Percentiles rank a stretch among this genome's conserved stretches.
Evolutionary conservation across 768 basidiomycete species (phyloP).

Genomic region (Erythrobasidium yunnanense): DNA sequence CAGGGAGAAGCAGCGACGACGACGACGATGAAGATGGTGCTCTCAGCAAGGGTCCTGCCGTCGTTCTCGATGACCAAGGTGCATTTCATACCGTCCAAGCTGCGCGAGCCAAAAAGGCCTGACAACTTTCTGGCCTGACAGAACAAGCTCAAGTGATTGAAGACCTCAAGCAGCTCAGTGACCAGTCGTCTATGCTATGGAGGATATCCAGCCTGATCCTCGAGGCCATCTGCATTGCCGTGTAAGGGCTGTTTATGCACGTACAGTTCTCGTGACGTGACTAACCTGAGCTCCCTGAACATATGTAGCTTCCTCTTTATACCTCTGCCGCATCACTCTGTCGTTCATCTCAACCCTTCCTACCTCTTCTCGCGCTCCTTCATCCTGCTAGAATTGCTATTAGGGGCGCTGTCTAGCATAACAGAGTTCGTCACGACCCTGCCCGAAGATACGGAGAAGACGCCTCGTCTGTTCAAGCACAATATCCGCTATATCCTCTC

Average conservation of each 20-base stretch:
- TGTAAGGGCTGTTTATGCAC: not conserved
- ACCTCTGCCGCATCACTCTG: not conserved
- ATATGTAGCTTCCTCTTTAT: not conserved
- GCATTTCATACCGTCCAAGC: not conserved
- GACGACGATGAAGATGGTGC: not conserved
- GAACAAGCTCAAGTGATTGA: constrained; percentile 8
- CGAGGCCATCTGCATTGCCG: not conserved
- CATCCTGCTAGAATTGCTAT: constrained; percentile 9
- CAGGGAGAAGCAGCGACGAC: not conserved
- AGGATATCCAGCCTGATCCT: constrained; percentile 9
- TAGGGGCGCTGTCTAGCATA: not conserved
- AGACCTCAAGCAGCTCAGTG: not conserved
- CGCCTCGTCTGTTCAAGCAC: not conserved
- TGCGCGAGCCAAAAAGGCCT: not conserved
- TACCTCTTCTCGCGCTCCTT: not conserved
- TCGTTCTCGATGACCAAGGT: constrained; percentile 3
- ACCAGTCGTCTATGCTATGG: constrained; percentile 16
- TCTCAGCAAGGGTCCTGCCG: not conserved
- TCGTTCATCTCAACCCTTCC: not conserved
- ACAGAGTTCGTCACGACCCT: constrained; percentile 18
- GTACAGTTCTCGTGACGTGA: not conserved
- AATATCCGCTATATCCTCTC: not conserved
- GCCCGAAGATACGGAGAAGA: not conserved
- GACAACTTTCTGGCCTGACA: not conserved
- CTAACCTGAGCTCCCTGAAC: not conserved